phyloP scores from a whole-genome alignment of 352 stramenopile genomes.

The Phytopythium litorale region DNA sequence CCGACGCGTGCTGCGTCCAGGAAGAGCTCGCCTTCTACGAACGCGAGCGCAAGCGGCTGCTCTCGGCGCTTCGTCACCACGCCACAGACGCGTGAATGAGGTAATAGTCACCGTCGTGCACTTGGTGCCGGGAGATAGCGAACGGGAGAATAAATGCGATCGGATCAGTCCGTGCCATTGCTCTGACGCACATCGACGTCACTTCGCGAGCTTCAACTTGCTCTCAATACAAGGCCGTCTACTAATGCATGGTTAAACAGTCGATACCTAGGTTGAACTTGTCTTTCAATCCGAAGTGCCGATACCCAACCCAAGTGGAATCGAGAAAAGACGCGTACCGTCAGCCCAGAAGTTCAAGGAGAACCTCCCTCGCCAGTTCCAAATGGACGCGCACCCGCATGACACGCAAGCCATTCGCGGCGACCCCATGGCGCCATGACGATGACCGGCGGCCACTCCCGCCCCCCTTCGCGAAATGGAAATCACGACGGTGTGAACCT shows the following conservation, averaged over 20 bases:
- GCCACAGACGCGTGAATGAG: neutral
- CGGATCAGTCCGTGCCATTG: too few relatives aligned
- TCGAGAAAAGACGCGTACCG: neutral
- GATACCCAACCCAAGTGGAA: neutral
- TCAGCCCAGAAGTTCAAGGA: neutral
- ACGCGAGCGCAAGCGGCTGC: constrained; percentile 10
- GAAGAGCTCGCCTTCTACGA: constrained; percentile 17
- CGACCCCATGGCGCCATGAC: neutral
- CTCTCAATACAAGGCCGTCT: neutral
- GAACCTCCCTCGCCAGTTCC: neutral
- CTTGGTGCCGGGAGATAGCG: too few relatives aligned
- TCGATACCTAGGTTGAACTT: constrained; percentile 1
- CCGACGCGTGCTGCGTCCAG: constrained; percentile 1
- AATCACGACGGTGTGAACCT: too few relatives aligned
- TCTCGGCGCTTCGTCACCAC: constrained; percentile 2
- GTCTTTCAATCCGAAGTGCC: neutral
- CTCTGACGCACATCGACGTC: too few relatives aligned
- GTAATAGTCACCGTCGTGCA: too few relatives aligned
- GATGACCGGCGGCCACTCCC: too few relatives aligned
- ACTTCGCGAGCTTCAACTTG: constrained; percentile 6
- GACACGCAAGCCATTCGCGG: neutral
- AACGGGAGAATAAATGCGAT: too few relatives aligned
- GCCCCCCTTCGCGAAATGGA: too few relatives aligned
- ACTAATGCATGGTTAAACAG: constrained; percentile 5
- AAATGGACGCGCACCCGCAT: neutral